Base-by-base conservation (phyloP, 164 flowering plant genomes). In the Magnolia changhungtana region DNA sequence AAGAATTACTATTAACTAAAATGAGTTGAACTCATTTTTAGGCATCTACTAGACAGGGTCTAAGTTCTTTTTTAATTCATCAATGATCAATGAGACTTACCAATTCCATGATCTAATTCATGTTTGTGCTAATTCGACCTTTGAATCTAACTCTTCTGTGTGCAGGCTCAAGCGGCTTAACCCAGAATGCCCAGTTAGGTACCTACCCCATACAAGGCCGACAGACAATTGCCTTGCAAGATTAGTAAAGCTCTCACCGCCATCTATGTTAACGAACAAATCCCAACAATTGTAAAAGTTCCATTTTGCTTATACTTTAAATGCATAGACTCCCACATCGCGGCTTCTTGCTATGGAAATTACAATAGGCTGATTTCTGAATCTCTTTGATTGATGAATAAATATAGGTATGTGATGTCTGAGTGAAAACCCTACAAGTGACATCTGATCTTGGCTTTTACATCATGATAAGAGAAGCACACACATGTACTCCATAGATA, bases 191-290 rank as follows among this genome's bases (percentile, higher is more conserved):
- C 77, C 77, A 0, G 1, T 85, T 16, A 86, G 65, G 85, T 89
- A 89, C 80, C 79, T 93, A 63, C 98, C 98, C 3, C 96, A 90
- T 79, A 69, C 86, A 21, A 87, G 95, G 81, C 98, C 96, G 4
- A 81, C 8, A 20, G 95, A 93, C 75, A 92, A 92, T 74, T 93
- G 97, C 85, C 64, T 87, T 74, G 95, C 90, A 20, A 87, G 72
- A 72, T 59, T 91, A 16, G 81, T 31, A 67, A 84, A 77, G 80
- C n/a, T 75, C n/a, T 68, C 71, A 14, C 18, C 71, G 18, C 71
- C 37, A 68, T 68, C 50, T 29, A 19, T 31, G 49, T 68, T 14
- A 18, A 68, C 18, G 50, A 68, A 68, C n/a, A 13, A 10, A 14
- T 29, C 18, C 50, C 14, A 14, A 27, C 71, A 29, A 55, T 10